phyloP scores from a whole-genome alignment of 495 filamentous ascomycete species.

The Jackrogersella minutella region DNA sequence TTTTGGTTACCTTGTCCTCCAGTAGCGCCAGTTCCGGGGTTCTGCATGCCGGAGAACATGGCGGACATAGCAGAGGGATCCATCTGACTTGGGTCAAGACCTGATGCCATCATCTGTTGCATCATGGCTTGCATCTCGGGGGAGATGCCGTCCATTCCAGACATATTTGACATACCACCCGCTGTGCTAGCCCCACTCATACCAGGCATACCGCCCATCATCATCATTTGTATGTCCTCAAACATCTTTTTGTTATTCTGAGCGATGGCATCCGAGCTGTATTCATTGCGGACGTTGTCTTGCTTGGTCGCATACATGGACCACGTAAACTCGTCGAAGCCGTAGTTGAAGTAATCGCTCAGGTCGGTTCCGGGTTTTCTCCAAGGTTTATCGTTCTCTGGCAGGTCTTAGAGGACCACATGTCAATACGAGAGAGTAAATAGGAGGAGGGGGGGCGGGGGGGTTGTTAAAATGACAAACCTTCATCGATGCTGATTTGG shows the following conservation, averaged over 20 bases:
- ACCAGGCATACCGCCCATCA: constrained; percentile 76
- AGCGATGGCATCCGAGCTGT: constrained; percentile 63
- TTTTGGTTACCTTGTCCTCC: constrained; percentile 56
- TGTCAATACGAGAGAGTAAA: constrained; percentile 19
- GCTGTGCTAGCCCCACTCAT: constrained; percentile 54
- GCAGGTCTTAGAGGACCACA: constrained; percentile 63
- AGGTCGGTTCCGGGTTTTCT: constrained; percentile 93
- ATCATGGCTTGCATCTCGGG: constrained; percentile 86
- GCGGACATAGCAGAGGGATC: constrained; percentile 61
- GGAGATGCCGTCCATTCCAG: constrained; percentile 75
- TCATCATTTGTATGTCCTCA: constrained; percentile 90
- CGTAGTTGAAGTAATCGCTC: constrained; percentile 99
- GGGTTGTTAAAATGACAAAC: constrained; percentile 48
- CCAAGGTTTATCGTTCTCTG: constrained; percentile 91
- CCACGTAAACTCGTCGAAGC: constrained; percentile 99
- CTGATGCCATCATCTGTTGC: constrained; percentile 79
- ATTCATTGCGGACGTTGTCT: constrained; percentile 74
- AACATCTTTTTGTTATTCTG: constrained; percentile 82
- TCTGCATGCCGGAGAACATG: constrained; percentile 61
- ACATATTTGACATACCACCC: constrained; percentile 68
- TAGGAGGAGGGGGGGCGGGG: too few relatives aligned
- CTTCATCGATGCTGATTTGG: constrained; percentile 80
- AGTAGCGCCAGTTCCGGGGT: constrained; percentile 46
- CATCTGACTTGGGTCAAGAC: constrained; percentile 85
- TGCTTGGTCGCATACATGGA: constrained; percentile 93